Base-by-base conservation (phyloP, 2,329 filamentous ascomycete species). In the Chaetomium sp. region DNA sequence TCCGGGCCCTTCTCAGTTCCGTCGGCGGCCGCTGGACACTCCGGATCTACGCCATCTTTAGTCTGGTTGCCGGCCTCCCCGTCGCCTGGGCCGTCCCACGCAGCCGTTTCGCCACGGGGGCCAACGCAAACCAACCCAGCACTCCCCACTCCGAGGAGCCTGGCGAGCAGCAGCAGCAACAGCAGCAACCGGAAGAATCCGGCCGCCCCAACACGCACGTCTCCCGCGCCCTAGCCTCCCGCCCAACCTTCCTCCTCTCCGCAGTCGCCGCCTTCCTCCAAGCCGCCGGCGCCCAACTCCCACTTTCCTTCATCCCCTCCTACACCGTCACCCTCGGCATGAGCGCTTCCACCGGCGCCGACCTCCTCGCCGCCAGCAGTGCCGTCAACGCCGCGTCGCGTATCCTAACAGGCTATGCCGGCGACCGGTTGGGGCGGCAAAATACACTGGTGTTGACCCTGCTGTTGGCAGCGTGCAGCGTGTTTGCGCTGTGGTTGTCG, bases 271-370 rank as follows among this genome's bases (percentile, higher is more conserved):
- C 70, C 2, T 72, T 75, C 56, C 66, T 71, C 33, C 70, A 78
- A 64, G 70, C 76, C 0, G 72, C 75, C 45, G 75, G 74, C 4
- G 72, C 75, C 44, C 70, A 72, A 49, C 69, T 76, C 8, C 76
- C 76, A 0, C 67, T 77, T n/a, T 70, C 71, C 0, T 79, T 79
- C 56, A 69, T 79, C 41, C 70, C 75, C 0, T 74, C 75, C 11
- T 79, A 78, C 60, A 74, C 71, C 7, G 70, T 75, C 1, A 67
- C 68, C 0, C 62, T 79, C 2, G 76, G 77, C 0, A 70, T 72
- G 54, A 69, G 67, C 0, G 66, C 74, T 4, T 64, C 67, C 8
- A 68, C 69, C 11, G 76, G 74, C 2, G 75, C 76, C 35, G 70
- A 70, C 10, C 63, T 78, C 14, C 66, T 79, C 12, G 75, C 76